phyloP scores from a whole-genome alignment of 805 yeast species.

The Lachancea dasiensis region DNA sequence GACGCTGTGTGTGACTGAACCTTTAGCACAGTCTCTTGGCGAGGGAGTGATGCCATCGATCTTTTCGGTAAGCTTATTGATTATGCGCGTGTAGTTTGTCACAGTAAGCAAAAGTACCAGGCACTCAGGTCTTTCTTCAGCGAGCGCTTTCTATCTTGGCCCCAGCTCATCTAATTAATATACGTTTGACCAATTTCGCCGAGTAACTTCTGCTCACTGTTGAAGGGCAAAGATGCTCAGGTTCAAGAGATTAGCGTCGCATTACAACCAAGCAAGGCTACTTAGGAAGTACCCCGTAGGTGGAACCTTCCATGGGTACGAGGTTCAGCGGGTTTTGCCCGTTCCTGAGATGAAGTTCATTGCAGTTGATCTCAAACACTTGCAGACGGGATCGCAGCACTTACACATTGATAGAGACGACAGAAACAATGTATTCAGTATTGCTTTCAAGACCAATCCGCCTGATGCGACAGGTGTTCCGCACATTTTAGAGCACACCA shows the following conservation, averaged over 20 bases:
- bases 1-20: too few relatives aligned
- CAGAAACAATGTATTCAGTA: slow-evolving; percentile 78
- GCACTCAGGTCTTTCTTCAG: too few relatives aligned
- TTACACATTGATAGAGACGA: slow-evolving; percentile 82
- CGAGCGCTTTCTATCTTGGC: too few relatives aligned
- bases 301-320: slow-evolving; percentile 56
- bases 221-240: too few relatives aligned
- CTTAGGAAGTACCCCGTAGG: slow-evolving; percentile 59
- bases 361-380: slow-evolving; percentile 69
- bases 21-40: too few relatives aligned
- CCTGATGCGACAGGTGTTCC: slow-evolving; percentile 95
- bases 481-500: slow-evolving; percentile 92
- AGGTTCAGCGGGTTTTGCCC: slow-evolving; percentile 53
- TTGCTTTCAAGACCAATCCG: slow-evolving; percentile 90
- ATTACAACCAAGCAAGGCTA: slow-evolving; percentile 29
- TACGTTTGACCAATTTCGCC: too few relatives aligned
- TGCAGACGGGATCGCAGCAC: slow-evolving; percentile 68
- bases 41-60: too few relatives aligned
- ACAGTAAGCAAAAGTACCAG: too few relatives aligned
- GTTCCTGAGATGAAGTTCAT: slow-evolving; percentile 78
- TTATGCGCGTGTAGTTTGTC: too few relatives aligned
- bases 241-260: slow-evolving; percentile 23
- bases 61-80: too few relatives aligned
- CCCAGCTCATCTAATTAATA: too few relatives aligned
- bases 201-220: too few relatives aligned